Conservation (phyloP, 129 eudicot genomes). For the Lactuca saligna region DNA sequence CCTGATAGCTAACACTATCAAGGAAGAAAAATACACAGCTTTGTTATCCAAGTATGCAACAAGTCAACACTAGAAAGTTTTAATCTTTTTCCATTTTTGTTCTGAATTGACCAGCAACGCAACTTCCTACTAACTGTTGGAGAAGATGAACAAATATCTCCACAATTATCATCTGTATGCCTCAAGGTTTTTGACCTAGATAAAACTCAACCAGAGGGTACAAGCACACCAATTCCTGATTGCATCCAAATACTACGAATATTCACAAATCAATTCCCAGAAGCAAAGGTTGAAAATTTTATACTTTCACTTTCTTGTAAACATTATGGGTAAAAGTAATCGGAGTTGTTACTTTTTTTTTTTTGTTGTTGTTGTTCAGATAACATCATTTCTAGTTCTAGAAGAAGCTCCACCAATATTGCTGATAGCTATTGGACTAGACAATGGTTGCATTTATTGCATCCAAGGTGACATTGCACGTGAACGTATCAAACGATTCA, state of each 20-base stretch:
- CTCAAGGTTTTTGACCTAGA: slow-evolving; percentile 94
- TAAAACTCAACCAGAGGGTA: slow-evolving; percentile 59
- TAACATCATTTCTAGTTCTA: slow-evolving; percentile 77
- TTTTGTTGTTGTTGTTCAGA: slow-evolving; percentile 41
- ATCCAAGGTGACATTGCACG: slow-evolving; percentile 98
- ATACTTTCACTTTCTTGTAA: neutral
- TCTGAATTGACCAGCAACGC: slow-evolving; percentile 68
- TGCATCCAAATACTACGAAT: slow-evolving; percentile 86
- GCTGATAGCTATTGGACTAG: slow-evolving; percentile 87
- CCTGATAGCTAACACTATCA: no score
- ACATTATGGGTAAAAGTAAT: neutral
- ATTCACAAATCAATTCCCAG: slow-evolving; percentile 88
- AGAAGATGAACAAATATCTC: slow-evolving; percentile 83
- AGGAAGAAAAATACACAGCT: no score
- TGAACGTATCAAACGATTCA: slow-evolving; percentile 87
- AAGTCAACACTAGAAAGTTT: neutral
- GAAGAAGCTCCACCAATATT: slow-evolving; percentile 98
- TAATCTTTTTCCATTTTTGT: neutral
- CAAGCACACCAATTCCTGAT: slow-evolving; percentile 44
- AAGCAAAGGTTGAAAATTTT: slow-evolving; percentile 64
- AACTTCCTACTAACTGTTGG: slow-evolving; percentile 88
- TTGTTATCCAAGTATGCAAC: no score
- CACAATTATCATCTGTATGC: slow-evolving; percentile 72
- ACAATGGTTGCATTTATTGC: slow-evolving; percentile 89
- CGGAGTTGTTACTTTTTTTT: no score